phyloP scores from a whole-genome alignment of 352 stramenopile species.

The Hyaloperonospora brassicae region DNA sequence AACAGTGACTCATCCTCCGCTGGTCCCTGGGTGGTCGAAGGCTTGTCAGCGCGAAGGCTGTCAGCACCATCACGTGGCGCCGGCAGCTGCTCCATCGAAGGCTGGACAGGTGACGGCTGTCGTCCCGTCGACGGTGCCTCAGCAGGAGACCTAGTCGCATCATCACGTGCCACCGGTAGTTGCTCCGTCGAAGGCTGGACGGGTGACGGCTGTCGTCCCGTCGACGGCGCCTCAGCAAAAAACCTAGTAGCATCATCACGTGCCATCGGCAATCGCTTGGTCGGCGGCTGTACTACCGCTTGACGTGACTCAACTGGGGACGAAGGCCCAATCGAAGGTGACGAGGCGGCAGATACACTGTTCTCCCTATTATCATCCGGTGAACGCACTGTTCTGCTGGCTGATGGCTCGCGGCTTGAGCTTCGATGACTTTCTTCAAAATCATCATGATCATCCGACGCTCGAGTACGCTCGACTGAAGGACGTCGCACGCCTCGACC shows the following conservation, averaged over 20 bases:
- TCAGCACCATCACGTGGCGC: neutral
- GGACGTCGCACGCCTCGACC: conserved; percentile 7
- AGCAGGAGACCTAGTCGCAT: neutral
- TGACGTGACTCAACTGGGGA: neutral
- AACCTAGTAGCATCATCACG: no score
- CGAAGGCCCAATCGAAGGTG: neutral
- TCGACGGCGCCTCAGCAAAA: neutral
- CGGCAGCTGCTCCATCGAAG: neutral
- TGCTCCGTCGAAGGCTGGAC: no score
- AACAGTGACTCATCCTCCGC: neutral
- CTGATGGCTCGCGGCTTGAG: conserved; percentile 13
- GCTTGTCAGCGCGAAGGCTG: neutral
- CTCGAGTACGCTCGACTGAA: conserved; percentile 8
- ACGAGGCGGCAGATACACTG: neutral
- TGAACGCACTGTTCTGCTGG: conserved; percentile 3
- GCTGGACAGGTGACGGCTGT: neutral
- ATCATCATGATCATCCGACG: conserved; percentile 1
- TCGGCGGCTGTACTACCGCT: neutral
- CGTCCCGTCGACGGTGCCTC: no score
- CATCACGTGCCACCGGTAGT: no score
- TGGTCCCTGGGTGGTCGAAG: neutral
- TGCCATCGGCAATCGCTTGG: no score
- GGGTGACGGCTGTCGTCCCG: no score
- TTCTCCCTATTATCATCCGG: conserved; percentile 3
- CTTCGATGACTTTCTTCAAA: conserved; percentile 7